These are phyloP conservation scores for Lactarius pseudohatsudake DNA, from an alignment of 768 basidiomycete species.

Conservation along the genomic window DNA sequence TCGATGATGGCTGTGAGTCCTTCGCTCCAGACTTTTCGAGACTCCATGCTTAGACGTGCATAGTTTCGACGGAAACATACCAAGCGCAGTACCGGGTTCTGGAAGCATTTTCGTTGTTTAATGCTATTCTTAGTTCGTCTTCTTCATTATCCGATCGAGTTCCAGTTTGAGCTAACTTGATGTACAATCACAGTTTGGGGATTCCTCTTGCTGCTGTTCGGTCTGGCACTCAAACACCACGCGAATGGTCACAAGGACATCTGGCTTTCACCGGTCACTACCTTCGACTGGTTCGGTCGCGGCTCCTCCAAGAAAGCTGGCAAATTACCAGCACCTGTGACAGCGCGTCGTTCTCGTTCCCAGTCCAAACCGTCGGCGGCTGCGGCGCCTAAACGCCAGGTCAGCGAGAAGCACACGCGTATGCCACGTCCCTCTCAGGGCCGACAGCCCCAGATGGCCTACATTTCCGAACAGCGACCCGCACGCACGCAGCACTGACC, in stretches of 20 bases:
- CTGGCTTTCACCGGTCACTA: slow-evolving; percentile 71
- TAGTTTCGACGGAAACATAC: slow-evolving; percentile 83
- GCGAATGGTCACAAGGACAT: slow-evolving; percentile 47
- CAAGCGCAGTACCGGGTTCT: slow-evolving; percentile 88
- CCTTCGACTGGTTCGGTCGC: slow-evolving; percentile 66
- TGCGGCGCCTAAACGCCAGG: slow-evolving; percentile 20
- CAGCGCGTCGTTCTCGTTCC: slow-evolving; percentile 32
- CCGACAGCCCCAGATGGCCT: slow-evolving; percentile 26
- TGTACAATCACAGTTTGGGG: slow-evolving; percentile 44
- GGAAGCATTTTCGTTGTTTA: slow-evolving; percentile 77
- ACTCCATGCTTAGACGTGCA: not conserved
- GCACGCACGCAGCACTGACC: slow-evolving; percentile 27
- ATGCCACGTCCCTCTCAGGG: slow-evolving; percentile 16
- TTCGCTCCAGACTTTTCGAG: not conserved
- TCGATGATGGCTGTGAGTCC: slow-evolving; percentile 65
- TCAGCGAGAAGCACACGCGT: slow-evolving; percentile 22
- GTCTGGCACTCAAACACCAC: slow-evolving; percentile 45
- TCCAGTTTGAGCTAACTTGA: slow-evolving; percentile 24
- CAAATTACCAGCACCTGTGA: slow-evolving; percentile 46
- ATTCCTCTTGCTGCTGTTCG: slow-evolving; percentile 48
- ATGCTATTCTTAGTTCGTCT: slow-evolving; percentile 63
- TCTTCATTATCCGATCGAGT: slow-evolving; percentile 10
- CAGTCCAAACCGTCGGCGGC: not conserved
- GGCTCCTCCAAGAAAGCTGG: slow-evolving; percentile 34
- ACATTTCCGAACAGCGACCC: slow-evolving; percentile 16